These are phyloP conservation scores for Trifolium pratense DNA, from an alignment of 306 rosid species.

Conservation along the genomic window DNA sequence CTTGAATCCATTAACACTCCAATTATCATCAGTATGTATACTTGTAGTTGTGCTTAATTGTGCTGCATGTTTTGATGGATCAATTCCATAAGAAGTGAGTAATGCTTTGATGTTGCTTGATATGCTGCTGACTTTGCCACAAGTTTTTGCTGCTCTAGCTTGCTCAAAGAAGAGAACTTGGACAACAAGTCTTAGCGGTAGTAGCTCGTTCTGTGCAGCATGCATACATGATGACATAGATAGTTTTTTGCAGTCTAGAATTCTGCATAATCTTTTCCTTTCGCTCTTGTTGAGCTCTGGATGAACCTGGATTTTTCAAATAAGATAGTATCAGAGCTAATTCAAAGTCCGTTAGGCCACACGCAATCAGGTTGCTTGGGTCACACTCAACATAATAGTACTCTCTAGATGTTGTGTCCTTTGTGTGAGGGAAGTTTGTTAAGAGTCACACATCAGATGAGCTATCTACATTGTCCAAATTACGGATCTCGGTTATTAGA, in stretches of 20 bases:
- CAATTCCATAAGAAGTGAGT: slow-evolving; percentile 72
- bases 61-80: slow-evolving; percentile 68
- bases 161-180: slow-evolving; percentile 99
- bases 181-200: slow-evolving; percentile 88
- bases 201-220: slow-evolving; percentile 94
- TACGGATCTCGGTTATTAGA: not conserved
- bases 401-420: not conserved
- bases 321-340: not conserved
- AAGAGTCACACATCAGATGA: not conserved
- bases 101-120: slow-evolving; percentile 79
- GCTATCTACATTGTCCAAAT: not conserved
- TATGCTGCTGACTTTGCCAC: slow-evolving; percentile 75
- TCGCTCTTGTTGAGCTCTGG: slow-evolving; percentile 85
- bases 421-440: not conserved
- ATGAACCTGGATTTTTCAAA: slow-evolving; percentile 67
- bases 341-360: not conserved
- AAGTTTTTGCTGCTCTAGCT: slow-evolving; percentile 72
- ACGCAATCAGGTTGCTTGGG: not conserved
- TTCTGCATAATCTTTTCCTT: slow-evolving; percentile 86
- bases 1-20: slow-evolving; percentile 80
- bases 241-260: slow-evolving; percentile 91
- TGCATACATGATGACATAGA: slow-evolving; percentile 95
- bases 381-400: not conserved
- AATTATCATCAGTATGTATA: slow-evolving; percentile 71
- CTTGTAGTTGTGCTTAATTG: slow-evolving; percentile 66